Conservation (phyloP, 768 basidiomycete species). For the Daedaleopsis sinensis region DNA sequence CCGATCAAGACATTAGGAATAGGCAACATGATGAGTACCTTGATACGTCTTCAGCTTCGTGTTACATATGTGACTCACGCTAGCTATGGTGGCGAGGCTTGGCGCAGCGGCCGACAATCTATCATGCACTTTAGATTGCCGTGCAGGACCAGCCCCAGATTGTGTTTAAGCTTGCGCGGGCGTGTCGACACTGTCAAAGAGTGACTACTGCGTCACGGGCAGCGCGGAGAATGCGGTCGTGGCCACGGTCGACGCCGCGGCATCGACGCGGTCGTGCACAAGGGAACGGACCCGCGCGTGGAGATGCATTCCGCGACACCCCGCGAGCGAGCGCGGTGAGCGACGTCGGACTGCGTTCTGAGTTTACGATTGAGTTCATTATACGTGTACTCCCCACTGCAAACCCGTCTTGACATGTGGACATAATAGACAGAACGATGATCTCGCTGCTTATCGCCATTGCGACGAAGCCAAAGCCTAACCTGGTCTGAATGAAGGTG, state of each 20-base stretch:
- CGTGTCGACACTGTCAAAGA: conserved; percentile 98
- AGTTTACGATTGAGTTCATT: neutral
- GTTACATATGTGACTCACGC: conserved; percentile 77
- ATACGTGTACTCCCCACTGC: conserved; percentile 75
- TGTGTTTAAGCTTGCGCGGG: conserved; percentile 93
- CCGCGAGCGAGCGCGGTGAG: too few species aligned
- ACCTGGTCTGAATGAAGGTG: too few species aligned
- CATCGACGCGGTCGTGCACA: too few species aligned
- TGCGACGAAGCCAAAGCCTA: conserved; percentile 95
- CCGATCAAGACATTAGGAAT: neutral
- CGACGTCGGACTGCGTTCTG: too few species aligned
- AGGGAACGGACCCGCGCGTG: too few species aligned
- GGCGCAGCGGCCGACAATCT: conserved; percentile 83
- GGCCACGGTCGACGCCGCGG: too few species aligned
- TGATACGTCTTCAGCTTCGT: conserved; percentile 78
- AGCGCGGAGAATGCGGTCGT: too few species aligned
- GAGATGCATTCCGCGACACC: conserved; percentile 82
- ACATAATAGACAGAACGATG: conserved; percentile 92
- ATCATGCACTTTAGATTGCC: conserved; percentile 98
- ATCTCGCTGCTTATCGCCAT: conserved; percentile 91
- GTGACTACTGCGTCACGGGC: too few species aligned
- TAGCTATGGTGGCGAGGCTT: conserved; percentile 84
- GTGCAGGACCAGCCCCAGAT: conserved; percentile 92
- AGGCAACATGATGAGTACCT: conserved; percentile 53
- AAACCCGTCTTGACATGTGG: conserved; percentile 86